Conservation (phyloP, 768 basidiomycete genomes). For the Holtermannia corniformis region DNA sequence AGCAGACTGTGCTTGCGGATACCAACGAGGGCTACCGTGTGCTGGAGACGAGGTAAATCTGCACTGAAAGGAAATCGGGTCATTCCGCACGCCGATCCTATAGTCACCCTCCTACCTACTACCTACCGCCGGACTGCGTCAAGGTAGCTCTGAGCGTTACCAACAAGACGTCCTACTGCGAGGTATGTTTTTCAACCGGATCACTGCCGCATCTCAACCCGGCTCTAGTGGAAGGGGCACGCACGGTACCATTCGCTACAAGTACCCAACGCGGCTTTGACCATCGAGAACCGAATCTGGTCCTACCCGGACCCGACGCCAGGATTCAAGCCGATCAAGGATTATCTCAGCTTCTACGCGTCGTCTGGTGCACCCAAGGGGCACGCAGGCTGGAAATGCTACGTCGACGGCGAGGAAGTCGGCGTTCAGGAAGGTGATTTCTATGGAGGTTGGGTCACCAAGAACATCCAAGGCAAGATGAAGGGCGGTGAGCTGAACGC, state of each 20-base stretch:
- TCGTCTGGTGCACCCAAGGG: conserved; percentile 7
- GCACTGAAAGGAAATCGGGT: background rate
- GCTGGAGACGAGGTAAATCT: conserved; percentile 32
- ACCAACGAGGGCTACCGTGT: conserved; percentile 32
- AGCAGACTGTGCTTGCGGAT: conserved; percentile 27
- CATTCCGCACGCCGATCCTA: background rate
- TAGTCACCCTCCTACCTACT: conserved; percentile 41
- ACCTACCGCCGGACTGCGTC: conserved; percentile 24
- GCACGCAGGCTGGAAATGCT: conserved; percentile 26
- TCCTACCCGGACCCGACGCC: conserved; percentile 27
- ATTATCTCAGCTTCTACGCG: conserved; percentile 38
- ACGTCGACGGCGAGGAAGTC: conserved; percentile 36
- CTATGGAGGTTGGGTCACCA: conserved; percentile 39
- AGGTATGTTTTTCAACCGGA: conserved; percentile 13
- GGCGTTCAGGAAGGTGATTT: conserved; percentile 37
- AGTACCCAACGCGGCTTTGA: conserved; percentile 2
- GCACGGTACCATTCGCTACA: conserved; percentile 28
- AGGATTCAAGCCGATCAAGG: conserved; percentile 25
- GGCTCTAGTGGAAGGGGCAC: conserved; percentile 23
- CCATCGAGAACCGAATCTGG: conserved; percentile 33
- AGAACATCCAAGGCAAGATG: conserved; percentile 34
- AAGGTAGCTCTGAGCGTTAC: conserved; percentile 14
- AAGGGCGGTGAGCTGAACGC: conserved; percentile 39
- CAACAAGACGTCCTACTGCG: conserved; percentile 28
- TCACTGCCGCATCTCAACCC: background rate